These are phyloP conservation scores for Helotiales sp. DNA, from an alignment of 2,329 filamentous ascomycete species.

Conservation along the genomic window DNA sequence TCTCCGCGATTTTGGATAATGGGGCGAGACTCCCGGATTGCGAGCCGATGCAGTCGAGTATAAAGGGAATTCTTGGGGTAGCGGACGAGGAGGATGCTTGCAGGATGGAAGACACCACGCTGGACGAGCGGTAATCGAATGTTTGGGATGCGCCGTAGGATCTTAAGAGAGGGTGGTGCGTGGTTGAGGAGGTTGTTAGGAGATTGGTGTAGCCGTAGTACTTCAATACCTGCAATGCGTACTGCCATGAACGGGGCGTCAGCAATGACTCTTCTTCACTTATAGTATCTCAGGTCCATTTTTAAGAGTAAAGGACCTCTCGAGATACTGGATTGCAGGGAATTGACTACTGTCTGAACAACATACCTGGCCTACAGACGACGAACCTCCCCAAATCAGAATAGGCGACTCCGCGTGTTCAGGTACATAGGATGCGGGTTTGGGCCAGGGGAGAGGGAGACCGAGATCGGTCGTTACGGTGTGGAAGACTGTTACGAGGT, in stretches of 20 bases:
- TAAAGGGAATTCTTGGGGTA: slow-evolving; percentile 49
- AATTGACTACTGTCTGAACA: too few species aligned
- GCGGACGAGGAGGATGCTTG: too few species aligned
- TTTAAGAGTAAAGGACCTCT: too few species aligned
- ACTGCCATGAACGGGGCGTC: too few species aligned
- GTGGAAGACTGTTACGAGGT: slow-evolving; percentile 65
- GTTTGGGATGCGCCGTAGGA: slow-evolving; percentile 39
- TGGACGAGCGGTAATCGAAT: slow-evolving; percentile 42
- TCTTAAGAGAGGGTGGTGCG: slow-evolving; percentile 41
- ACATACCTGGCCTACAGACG: slow-evolving; percentile 43
- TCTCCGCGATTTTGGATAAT: slow-evolving; percentile 55
- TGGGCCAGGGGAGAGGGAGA: slow-evolving; percentile 61
- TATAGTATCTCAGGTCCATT: too few species aligned
- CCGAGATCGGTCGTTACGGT: slow-evolving; percentile 55
- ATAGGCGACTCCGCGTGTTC: slow-evolving; percentile 42
- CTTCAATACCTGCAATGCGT: slow-evolving; percentile 49
- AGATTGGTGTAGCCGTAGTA: slow-evolving; percentile 59
- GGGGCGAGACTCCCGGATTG: slow-evolving; percentile 53
- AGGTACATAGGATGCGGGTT: slow-evolving; percentile 17
- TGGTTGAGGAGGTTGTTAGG: slow-evolving; percentile 38
- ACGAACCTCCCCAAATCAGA: slow-evolving; percentile 45
- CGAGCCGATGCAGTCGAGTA: slow-evolving; percentile 62
- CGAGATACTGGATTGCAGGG: too few species aligned
- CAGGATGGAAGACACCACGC: slow-evolving; percentile 33
- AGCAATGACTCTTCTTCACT: too few species aligned